Base-by-base conservation (phyloP, 2,329 filamentous ascomycete species). In the Stemphylium lycopersici region DNA sequence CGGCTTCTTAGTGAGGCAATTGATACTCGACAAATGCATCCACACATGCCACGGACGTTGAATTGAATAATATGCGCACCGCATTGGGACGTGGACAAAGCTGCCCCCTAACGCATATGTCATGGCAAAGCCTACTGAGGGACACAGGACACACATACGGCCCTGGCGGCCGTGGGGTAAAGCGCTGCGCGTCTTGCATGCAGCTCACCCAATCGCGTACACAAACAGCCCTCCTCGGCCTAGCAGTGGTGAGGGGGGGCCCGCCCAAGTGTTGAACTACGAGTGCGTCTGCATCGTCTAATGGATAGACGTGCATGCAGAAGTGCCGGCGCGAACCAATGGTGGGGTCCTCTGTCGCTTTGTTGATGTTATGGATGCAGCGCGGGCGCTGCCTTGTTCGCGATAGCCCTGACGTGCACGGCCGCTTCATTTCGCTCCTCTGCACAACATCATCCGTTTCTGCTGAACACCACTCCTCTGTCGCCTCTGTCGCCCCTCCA, bases 391-490 rank as follows among this genome's bases (percentile, higher is more conserved):
- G 46, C 41, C 33, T 51, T 42, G 38, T 29, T 38, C 47, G 53
- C 39, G 37, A 43, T 58, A 44, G 51, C 54, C 50, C 46, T 44
- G 40, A 52, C 24, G 52, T 38, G 50, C 52, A 53, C 55, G 55
- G 48, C 36, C 48, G 32, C 36, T 20, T 59, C 56, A 59, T 56
- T 52, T 56, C 56, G 45, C 42, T 52, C 52, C 34, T 49, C 63
- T 66, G 63, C 69, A 69, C 67, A 69, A 68, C 65, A 71, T 63
- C 61, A 59, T 50, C 60, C 52, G 48, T 46, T 59, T 59, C 48
- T 63, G 54, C 58, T 62, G 53, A 34, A 45, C 45, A 52, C 58
- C 50, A 57, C 59, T 58, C 52, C 55, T 54, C 59, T 62, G 32
- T 36, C 42, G 42, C 42, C 48, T 52, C 48, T 57, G 54, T 49